These are phyloP conservation scores for Manihot esculenta DNA, from an alignment of 441 rosid genomes.

Conservation along the genomic window DNA sequence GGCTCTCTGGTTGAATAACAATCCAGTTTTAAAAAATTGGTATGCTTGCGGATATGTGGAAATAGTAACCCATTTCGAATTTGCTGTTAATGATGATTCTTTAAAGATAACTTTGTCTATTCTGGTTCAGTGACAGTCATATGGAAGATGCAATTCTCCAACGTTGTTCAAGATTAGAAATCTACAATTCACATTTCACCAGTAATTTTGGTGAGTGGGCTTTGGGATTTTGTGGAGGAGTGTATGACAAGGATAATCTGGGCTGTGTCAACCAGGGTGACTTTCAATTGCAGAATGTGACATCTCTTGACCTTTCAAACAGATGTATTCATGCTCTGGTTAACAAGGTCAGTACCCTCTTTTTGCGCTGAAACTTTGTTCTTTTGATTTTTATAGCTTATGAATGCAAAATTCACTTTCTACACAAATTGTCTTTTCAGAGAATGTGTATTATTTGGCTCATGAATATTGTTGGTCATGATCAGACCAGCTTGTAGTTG, in stretches of 20 bases:
- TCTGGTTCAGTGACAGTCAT: slow-evolving; percentile 43
- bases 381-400: slow-evolving; percentile 1
- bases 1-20: slow-evolving; percentile 87
- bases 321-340: slow-evolving; percentile 61
- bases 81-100: slow-evolving; percentile 10
- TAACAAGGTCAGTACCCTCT: slow-evolving; percentile 49
- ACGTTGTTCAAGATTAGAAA: slow-evolving; percentile 75
- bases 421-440: neutral
- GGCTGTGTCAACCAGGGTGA: slow-evolving; percentile 34
- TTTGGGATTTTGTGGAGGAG: slow-evolving; percentile 75
- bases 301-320: slow-evolving; percentile 75
- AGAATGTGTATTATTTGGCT: neutral
- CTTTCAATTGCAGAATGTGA: slow-evolving; percentile 51
- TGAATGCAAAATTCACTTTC: neutral
- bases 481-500: neutral
- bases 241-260: slow-evolving; percentile 64
- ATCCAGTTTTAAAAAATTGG: slow-evolving; percentile 61
- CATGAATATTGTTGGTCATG: too few species aligned
- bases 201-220: slow-evolving; percentile 79
- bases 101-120: slow-evolving; percentile 20
- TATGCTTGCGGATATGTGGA: slow-evolving; percentile 30
- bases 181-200: slow-evolving; percentile 75
- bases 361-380: neutral
- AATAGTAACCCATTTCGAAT: slow-evolving; percentile 1
- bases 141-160: slow-evolving; percentile 51